Base-by-base conservation (phyloP, 2,329 filamentous ascomycete genomes). In the Exophiala dermatitidis region DNA sequence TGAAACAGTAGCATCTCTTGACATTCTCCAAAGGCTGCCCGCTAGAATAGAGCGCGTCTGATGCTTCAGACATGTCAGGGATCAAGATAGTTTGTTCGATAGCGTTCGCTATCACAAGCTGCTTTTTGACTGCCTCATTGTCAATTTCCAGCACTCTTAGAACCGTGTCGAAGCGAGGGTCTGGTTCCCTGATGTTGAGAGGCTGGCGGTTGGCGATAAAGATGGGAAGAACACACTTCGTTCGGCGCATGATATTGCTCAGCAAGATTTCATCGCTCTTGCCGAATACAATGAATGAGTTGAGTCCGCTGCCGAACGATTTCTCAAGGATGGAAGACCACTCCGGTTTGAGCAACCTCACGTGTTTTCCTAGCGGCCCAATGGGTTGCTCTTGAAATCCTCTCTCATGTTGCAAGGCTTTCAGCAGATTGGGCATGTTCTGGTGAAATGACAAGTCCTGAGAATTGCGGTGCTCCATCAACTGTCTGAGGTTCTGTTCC, bases 41-140 rank as follows among this genome's bases (percentile, higher is more conserved):
- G 33, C 48, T 47, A 47, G 55, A 53, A 56, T 85, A 81, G 78
- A 95, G 87, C 43, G 87, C 78, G 3, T 76, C 71, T 41, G 84
- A 76, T 1, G 85, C 93, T 52, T 88, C 79, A 1, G 76, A 69
- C 30, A 86, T 76, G 31, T 84, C 75, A 51, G 83, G 75, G 50
- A 96, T 82, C 0, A 98, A 75, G 4, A 95, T 80, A 5, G 85
- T 82, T 67, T 96, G 90, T 57, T 98, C 93, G 48, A 96, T 88
- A 4, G 74, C 72, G 62, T 89, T 79, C 57, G 84, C 85, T 66
- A 97, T 93, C 64, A 98, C 85, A 44, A 97, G 74, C 54, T 90
- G 84, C 56, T 89, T 86, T 46, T 83, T 83, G 19, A 96, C 84
- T 41, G 86, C 71, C 19, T 86, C 80, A 60, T 91, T 82, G 56